Evolutionary conservation across 257 asterid species (phyloP), one percentile per base, ranked within the genome.

Genomic region (Datura wrightii): DNA sequence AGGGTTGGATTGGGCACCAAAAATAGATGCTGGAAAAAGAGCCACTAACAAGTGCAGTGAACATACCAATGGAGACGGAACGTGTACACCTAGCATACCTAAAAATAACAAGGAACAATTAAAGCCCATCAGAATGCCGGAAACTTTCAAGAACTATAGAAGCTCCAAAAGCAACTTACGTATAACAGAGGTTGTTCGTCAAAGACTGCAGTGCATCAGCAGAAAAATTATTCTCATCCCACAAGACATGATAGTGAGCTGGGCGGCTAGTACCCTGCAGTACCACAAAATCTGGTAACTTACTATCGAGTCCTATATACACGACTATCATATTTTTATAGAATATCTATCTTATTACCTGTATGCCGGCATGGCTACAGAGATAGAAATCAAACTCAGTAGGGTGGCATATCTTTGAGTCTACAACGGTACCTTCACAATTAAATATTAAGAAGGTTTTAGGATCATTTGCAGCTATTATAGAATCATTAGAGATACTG

Each of bases 341-440:
- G 36, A 39, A 42, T 13, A 82, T 14, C 63, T 18, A 62, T 36
- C 11, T 10, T 42, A 50, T 11, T 65, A 96, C 98, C 97, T 94
- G 95, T 60, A 96, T 94, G 65, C 98, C 99, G 44, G 99, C 99
- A 91, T 94, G 99, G 86, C 99, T 96, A 88, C 99, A 96, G 15
- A 96, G 97, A 84, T 96, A 96, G 90, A 96, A 96, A 59, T 96
- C 98, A 50, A 96, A 96, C 84, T 96, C 99, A 0, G 99, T 94
- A 0, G 99, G 99, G 79, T 96, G 99, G 83, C 99, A 96, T 39
- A 96, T 96, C 89, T 94, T 96, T 0, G 98, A 93, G 85, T 96
- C 98, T 0, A 96, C 99, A 34, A 96, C 98, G 11, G 99, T 96
- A 24, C 99, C 99, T 96, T 90, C n/a, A 72, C 62, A 76, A 76